Evolutionary conservation across 106 monocot genomes (phyloP).

Genomic region (Phalaenopsis aphrodite): DNA sequence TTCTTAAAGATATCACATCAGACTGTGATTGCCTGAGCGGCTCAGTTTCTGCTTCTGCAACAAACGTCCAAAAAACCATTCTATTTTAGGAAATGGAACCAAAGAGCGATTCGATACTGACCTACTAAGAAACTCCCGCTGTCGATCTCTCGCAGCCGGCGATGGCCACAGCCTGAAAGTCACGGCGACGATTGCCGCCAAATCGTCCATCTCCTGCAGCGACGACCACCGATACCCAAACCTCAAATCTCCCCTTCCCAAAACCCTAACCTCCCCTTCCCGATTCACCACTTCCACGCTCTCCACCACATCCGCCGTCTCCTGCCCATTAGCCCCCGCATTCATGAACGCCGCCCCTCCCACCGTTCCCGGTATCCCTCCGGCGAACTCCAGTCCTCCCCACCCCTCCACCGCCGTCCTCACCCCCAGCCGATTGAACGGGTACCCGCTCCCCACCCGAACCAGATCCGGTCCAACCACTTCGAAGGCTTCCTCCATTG

Average conservation of each 20-base stretch:
- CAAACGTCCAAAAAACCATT: too few species aligned
- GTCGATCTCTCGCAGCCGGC: slow-evolving; percentile 5
- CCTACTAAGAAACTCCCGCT: slow-evolving; percentile 5
- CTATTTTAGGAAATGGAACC: not conserved
- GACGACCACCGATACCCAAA: slow-evolving; percentile 17
- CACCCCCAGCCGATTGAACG: slow-evolving; percentile 17
- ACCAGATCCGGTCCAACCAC: slow-evolving; percentile 2
- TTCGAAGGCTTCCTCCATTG: not conserved
- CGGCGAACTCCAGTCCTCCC: slow-evolving; percentile 14
- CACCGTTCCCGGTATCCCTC: slow-evolving; percentile 17
- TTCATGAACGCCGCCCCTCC: slow-evolving; percentile 19
- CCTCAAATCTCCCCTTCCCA: slow-evolving; percentile 5
- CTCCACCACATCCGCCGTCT: slow-evolving; percentile 10
- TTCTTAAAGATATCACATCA: too few species aligned
- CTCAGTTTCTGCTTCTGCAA: too few species aligned
- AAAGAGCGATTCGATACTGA: not conserved
- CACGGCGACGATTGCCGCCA: slow-evolving; percentile 15
- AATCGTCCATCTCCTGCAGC: slow-evolving; percentile 13
- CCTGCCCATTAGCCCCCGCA: slow-evolving; percentile 16
- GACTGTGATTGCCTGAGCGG: too few species aligned
- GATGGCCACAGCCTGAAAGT: slow-evolving; percentile 10
- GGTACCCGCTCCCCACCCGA: slow-evolving; percentile 9
- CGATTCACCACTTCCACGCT: slow-evolving; percentile 11
- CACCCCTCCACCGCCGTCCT: slow-evolving; percentile 13
- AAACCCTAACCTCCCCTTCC: slow-evolving; percentile 9